These are phyloP conservation scores for Umbilicus rupestris DNA, from an alignment of 164 flowering plant genomes.

Conservation along the genomic window DNA sequence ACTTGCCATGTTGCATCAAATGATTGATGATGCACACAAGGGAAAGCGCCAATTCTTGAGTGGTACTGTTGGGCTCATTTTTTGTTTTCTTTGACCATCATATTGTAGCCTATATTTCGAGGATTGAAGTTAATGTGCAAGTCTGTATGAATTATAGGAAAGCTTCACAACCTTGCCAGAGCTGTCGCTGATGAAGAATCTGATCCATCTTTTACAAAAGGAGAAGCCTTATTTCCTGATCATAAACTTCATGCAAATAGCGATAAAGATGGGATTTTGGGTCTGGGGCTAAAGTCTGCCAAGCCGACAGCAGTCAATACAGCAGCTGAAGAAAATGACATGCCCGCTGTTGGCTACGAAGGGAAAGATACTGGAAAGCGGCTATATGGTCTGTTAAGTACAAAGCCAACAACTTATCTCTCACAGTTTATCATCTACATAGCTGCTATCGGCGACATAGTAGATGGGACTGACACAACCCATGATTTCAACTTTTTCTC, in stretches of 20 bases:
- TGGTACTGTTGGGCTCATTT: slow-evolving; percentile 31
- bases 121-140: neutral
- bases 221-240: slow-evolving; percentile 42
- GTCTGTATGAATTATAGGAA: slow-evolving; percentile 42
- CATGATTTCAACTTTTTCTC: slow-evolving; percentile 99
- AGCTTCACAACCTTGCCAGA: slow-evolving; percentile 95
- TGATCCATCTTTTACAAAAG: slow-evolving; percentile 33
- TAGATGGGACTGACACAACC: slow-evolving; percentile 95
- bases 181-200: slow-evolving; percentile 93
- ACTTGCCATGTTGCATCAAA: slow-evolving; percentile 84
- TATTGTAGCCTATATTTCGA: neutral
- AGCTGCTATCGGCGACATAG: slow-evolving; percentile 97
- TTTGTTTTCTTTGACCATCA: neutral
- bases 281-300: slow-evolving; percentile 62
- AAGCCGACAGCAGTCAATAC: slow-evolving; percentile 34
- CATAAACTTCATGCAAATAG: slow-evolving; percentile 24
- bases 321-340: slow-evolving; percentile 32
- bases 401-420: slow-evolving; percentile 76
- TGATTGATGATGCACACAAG: slow-evolving; percentile 98
- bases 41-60: slow-evolving; percentile 97
- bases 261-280: slow-evolving; percentile 71
- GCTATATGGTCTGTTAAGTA: slow-evolving; percentile 59
- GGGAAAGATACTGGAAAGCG: slow-evolving; percentile 66
- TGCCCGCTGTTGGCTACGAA: slow-evolving; percentile 42
- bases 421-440: slow-evolving; percentile 91